Evolutionary conservation across 129 eudicot species (phyloP).

Genomic region (Silybum marianum): DNA sequence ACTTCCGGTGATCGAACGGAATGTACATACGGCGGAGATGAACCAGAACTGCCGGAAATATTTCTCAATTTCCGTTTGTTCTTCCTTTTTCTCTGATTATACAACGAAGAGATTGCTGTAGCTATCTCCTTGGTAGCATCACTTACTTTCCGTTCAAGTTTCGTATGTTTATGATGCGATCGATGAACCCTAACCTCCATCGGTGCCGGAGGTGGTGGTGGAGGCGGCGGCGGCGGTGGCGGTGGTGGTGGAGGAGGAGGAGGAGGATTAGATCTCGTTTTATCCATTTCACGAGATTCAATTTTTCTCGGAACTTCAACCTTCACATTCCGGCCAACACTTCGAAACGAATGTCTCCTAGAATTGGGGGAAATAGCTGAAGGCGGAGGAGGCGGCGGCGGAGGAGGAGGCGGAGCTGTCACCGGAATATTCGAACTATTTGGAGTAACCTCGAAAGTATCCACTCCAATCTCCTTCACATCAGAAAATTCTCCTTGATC

Average conservation of each 20-base stretch:
- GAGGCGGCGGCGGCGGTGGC: conserved; percentile 31
- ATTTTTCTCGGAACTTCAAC: background rate
- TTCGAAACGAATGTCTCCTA: conserved; percentile 46
- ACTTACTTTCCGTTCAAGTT: conserved; percentile 49
- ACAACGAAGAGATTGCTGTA: conserved; percentile 62
- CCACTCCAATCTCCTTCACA: conserved; percentile 65
- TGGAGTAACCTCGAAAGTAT: conserved; percentile 39
- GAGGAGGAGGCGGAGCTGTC: conserved; percentile 30
- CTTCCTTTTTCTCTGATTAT: conserved; percentile 55
- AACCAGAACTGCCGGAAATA: conserved; percentile 35
- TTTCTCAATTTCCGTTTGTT: conserved; percentile 44
- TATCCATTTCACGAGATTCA: conserved; percentile 16
- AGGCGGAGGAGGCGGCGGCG: conserved; percentile 43
- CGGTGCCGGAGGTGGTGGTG: conserved; percentile 33
- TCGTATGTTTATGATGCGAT: conserved; percentile 15
- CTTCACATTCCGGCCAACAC: conserved; percentile 32
- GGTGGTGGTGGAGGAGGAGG: conserved; percentile 22
- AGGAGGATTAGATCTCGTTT: conserved; percentile 11
- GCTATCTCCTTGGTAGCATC: conserved; percentile 73
- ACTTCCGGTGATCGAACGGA: conserved; percentile 21
- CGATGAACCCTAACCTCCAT: conserved; percentile 25
- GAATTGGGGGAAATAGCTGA: conserved; percentile 8
- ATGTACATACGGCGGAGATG: conserved; percentile 40
- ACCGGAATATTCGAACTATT: conserved; percentile 1
- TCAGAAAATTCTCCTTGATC: conserved; percentile 34